Percentiles rank a stretch among this genome's conserved stretches.
phyloP scores from a whole-genome alignment of 2,329 filamentous ascomycete species.

The Periglandula ipomoeae region DNA sequence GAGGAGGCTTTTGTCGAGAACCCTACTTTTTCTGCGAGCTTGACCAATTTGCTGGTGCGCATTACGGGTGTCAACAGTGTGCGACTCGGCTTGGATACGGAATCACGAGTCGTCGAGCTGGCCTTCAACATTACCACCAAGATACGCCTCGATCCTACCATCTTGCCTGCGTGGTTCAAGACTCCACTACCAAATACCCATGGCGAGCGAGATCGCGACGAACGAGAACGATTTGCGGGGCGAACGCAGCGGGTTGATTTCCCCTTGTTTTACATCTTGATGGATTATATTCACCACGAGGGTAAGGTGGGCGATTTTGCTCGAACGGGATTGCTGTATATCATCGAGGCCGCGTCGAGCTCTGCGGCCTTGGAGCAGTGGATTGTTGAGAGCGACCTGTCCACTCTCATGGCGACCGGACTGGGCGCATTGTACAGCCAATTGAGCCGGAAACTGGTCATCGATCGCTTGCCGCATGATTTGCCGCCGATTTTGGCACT shows the following conservation, averaged over 20 bases:
- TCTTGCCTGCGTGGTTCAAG: conserved; percentile 87
- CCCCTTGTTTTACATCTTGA: conserved; percentile 86
- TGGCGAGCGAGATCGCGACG: conserved; percentile 36
- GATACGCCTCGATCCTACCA: conserved; percentile 79
- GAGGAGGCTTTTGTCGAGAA: conserved; percentile 92
- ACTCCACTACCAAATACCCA: conserved; percentile 29
- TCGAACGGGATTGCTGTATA: conserved; percentile 84
- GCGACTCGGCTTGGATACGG: conserved; percentile 68
- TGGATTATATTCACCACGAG: conserved; percentile 95
- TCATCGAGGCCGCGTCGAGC: conserved; percentile 85
- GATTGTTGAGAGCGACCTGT: conserved; percentile 94
- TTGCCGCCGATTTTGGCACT: conserved; percentile 78
- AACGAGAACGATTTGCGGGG: conserved; percentile 74
- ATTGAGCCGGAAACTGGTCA: conserved; percentile 67
- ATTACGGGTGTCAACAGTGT: conserved; percentile 68
- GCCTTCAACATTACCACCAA: conserved; percentile 96
- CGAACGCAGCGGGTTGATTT: conserved; percentile 87
- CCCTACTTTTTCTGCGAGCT: conserved; percentile 70
- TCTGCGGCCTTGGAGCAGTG: conserved; percentile 81
- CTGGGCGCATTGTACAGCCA: conserved; percentile 67
- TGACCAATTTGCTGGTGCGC: conserved; percentile 77
- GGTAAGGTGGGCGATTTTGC: conserved; percentile 94
- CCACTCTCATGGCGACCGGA: conserved; percentile 94
- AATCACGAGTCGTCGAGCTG: conserved; percentile 82
- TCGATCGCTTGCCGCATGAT: conserved; percentile 64